Evolutionary conservation across 1,284 basidiomycete genomes (phyloP), one percentile per base, ranked within the genome.

Genomic region (Ceratobasidium sp.): DNA sequence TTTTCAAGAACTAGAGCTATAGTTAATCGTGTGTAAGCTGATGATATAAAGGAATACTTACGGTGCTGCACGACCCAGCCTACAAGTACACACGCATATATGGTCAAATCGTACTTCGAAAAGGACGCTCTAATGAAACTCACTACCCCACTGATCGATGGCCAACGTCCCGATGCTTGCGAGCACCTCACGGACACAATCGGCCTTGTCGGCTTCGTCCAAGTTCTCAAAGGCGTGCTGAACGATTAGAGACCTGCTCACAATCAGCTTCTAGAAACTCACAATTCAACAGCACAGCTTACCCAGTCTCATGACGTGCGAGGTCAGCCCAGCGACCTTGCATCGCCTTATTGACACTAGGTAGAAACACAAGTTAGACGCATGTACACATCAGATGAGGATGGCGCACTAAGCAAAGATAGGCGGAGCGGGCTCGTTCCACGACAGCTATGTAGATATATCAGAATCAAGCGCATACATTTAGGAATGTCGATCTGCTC

Each of bases 291-390:
- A 40, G 56, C 20, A 68, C 33, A 70, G 70, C 82, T 49, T 79
- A 93, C 93, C 94, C 94, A 0, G 94, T 95, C 85, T 95, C 94
- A 82, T 95, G 94, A 82, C 94, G 95, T n/a, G 94, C 94, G 63
- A 95, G 88, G 15, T 93, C 90, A 0, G 94, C 94, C 94, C 94
- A 95, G 83, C 94, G 93, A 23, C 94, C 94, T 82, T 93, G 92
- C 80, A 95, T 86, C 1, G 94, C 93, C 81, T 91, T 93, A 84
- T 95, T 95, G 81, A 95, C 93, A 80, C 93, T 94, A 81, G 5
- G 20, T 23, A 77, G 80, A 3, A 82, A 79, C 39, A 72, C 58
- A 23, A n/a, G n/a, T 61, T 44, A 28, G 46, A 63, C 44, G 9
- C 67, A 20, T 28, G 23, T 70, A 42, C 67, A 1, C 33, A n/a